Conservation (phyloP, 1,284 basidiomycete genomes). For the Ganoderma lucidum region DNA sequence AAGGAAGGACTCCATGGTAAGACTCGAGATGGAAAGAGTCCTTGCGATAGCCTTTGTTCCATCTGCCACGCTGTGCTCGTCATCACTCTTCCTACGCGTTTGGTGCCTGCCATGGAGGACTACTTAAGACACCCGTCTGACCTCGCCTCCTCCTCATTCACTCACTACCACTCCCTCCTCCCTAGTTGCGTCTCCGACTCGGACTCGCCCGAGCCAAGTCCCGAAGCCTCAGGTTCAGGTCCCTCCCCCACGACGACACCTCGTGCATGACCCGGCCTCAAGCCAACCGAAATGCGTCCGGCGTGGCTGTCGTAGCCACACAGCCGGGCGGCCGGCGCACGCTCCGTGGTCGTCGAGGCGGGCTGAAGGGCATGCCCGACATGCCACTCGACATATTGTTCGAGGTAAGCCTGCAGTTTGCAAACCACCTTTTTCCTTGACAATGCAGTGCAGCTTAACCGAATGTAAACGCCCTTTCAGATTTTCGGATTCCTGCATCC, state of each 20-base stretch:
- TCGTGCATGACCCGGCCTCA: not conserved
- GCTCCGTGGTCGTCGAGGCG: conserved; percentile 24
- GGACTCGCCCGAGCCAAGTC: not conserved
- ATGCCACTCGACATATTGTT: conserved; percentile 37
- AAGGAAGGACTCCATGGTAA: not conserved
- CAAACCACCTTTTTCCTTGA: not conserved
- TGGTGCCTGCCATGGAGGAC: not conserved
- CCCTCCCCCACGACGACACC: not conserved
- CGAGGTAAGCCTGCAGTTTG: conserved; percentile 24
- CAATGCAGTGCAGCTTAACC: not conserved
- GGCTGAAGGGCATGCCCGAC: conserved; percentile 30
- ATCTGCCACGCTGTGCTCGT: not conserved
- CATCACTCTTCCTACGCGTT: not conserved
- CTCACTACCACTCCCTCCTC: not conserved
- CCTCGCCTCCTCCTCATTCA: not conserved
- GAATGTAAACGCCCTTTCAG: conserved; percentile 12
- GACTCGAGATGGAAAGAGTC: not conserved
- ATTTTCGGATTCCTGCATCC: conserved; percentile 28
- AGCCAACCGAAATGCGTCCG: not conserved
- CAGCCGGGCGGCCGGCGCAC: not conserved
- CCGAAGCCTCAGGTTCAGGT: not conserved
- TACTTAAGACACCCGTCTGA: not conserved
- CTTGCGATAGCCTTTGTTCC: not conserved
- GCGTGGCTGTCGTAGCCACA: not conserved
- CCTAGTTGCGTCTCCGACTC: not conserved